Base-by-base conservation (phyloP, 352 stramenopile genomes). In the Phytopythium sindhum region DNA sequence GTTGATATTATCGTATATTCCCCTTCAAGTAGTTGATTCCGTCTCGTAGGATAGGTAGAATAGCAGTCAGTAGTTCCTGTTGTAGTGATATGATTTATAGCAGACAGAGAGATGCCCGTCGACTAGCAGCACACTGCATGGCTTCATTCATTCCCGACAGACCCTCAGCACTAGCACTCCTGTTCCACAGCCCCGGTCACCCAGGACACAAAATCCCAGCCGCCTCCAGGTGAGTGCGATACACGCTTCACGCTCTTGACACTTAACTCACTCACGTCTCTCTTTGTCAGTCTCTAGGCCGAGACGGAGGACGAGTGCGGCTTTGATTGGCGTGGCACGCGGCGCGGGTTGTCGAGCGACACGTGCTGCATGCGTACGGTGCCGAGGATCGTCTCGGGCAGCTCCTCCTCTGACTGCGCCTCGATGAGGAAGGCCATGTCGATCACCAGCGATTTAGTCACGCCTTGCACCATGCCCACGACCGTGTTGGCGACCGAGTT, bases 401-500 rank as follows among this genome's bases (percentile, higher is more conserved):
- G 78, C 69, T 97, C 89, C 74, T 97, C 89, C 52, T 95, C 85
- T 10, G 72, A 80, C 59, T 96, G 86, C 1, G 88, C 74, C 47
- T 97, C 89, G 23, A 97, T 74, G 52, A 97, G 60, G 70, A 97
- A 97, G 15, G 89, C 88, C 83, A 96, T 84, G 72, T 97, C 89
- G 54, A 97, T 83, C 4, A 96, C 88, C 1, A 97, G 78, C 28
- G 88, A 91, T 72, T 93, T 95, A 55, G 88, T 95, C 51, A 95
- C 88, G 37, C 88, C 86, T 66, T 95, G 88, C 52, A 96, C 89
- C 84, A 96, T 95, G 24, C 86, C 85, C 17, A 95, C 82, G 61
- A 95, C 85, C 11, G 83, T 91, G 67, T 95, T 93, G 35, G 86
- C 96, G 19, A 98, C 93, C 58, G 82, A 88, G 70, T 93, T 98